These are phyloP conservation scores for Stylonectria norvegica DNA, from an alignment of 2,329 filamentous ascomycete species.

Conservation along the genomic window DNA sequence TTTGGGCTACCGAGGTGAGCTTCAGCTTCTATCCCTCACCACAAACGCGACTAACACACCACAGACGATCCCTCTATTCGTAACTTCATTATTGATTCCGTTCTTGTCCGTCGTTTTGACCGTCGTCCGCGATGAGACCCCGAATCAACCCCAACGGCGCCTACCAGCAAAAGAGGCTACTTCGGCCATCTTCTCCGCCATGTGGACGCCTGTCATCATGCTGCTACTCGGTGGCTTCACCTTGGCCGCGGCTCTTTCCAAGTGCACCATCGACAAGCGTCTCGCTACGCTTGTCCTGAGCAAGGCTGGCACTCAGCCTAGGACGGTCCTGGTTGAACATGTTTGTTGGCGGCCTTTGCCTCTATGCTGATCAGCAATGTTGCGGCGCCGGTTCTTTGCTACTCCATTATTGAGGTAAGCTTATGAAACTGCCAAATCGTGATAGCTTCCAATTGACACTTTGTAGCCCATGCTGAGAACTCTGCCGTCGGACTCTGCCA, in stretches of 20 bases:
- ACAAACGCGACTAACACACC: conserved; percentile 8
- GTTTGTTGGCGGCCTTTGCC: conserved; percentile 94
- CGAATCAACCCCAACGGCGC: conserved; percentile 55
- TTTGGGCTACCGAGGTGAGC: conserved; percentile 92
- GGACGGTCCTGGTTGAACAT: conserved; percentile 94
- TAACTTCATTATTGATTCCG: conserved; percentile 89
- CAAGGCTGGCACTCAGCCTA: conserved; percentile 88
- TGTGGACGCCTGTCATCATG: conserved; percentile 99
- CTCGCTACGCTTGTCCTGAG: conserved; percentile 95
- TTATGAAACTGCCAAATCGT: not conserved
- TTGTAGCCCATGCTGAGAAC: conserved; percentile 85
- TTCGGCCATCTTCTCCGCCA: conserved; percentile 81
- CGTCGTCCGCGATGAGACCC: conserved; percentile 74
- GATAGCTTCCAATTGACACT: conserved; percentile 8
- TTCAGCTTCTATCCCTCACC: not conserved
- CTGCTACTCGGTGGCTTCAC: conserved; percentile 93
- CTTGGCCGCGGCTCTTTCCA: conserved; percentile 88
- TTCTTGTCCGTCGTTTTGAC: conserved; percentile 85
- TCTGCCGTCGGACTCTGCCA: conserved; percentile 80
- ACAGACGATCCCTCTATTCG: conserved; percentile 90
- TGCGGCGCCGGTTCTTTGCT: conserved; percentile 92
- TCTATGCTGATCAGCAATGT: conserved; percentile 99
- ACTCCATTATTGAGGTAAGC: conserved; percentile 87
- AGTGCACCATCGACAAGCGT: conserved; percentile 96
- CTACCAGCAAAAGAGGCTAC: conserved; percentile 79